Evolutionary conservation across 371 early-diverging fungal genomes (phyloP).

Genomic region (Umbelopsis sp.): DNA sequence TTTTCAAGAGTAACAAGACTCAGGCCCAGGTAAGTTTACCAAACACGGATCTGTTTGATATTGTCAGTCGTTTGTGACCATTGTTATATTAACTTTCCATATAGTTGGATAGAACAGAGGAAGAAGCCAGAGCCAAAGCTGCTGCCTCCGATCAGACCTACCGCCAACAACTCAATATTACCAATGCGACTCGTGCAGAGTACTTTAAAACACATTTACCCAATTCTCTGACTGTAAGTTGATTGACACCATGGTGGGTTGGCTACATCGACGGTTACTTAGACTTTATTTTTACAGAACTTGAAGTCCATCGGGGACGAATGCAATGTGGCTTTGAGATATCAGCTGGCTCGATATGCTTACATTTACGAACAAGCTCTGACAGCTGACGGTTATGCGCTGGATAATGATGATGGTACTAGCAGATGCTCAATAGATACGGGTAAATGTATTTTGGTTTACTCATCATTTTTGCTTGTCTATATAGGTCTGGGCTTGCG

Average conservation of each 20-base stretch:
- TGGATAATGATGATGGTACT: slow-evolving; percentile 41
- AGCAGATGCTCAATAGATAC: not conserved
- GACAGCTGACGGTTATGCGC: slow-evolving; percentile 36
- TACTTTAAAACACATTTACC: slow-evolving; percentile 71
- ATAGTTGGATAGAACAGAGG: slow-evolving; percentile 54
- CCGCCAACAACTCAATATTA: slow-evolving; percentile 62
- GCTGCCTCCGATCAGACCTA: slow-evolving; percentile 67
- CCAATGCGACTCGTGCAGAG: slow-evolving; percentile 62
- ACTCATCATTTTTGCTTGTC: not conserved
- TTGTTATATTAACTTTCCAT: too few relatives aligned
- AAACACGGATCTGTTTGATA: too few relatives aligned
- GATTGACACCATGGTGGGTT: not conserved
- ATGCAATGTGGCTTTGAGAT: slow-evolving; percentile 64
- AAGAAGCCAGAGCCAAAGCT: slow-evolving; percentile 71
- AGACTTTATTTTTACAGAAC: slow-evolving; percentile 30
- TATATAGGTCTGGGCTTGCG: slow-evolving; percentile 49
- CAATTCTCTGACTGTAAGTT: slow-evolving; percentile 57
- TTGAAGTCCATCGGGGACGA: slow-evolving; percentile 74
- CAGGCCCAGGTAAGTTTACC: slow-evolving; percentile 49
- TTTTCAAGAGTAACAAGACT: slow-evolving; percentile 57
- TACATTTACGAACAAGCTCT: slow-evolving; percentile 43
- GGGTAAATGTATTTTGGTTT: not conserved
- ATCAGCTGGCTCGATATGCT: slow-evolving; percentile 66
- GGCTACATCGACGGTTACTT: not conserved
- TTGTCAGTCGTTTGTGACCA: too few relatives aligned